Base-by-base conservation (phyloP, 1,284 basidiomycete species). In the Marasmius oreades region DNA sequence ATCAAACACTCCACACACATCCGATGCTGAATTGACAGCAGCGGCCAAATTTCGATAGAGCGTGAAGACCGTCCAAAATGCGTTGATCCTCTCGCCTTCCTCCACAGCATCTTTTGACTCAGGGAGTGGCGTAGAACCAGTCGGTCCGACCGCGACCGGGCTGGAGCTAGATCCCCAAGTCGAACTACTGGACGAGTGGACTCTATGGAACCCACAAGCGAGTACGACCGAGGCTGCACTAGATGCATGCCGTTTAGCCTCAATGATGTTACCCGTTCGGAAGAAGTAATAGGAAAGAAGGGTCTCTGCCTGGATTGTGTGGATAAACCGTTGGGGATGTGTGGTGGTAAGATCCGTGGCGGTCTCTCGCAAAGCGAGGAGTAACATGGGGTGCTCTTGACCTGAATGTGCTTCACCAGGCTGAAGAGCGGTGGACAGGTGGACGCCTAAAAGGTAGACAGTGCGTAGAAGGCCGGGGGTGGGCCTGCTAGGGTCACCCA, bases 251-350 rank as follows among this genome's bases (percentile, higher is more conserved):
- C 68, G 67, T 36, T 72, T 66, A 10, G 68, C 75, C 56, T 76
- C 73, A 7, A 70, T 57, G 51, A 72, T 65, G 33, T 68, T 63
- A 3, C 71, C 72, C 33, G 63, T 63, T 42, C 66, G 57, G 56
- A 70, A 70, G 55, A 72, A 70, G 60, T 74, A 76, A 50, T 64
- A 61, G 7, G 68, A 66, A 34, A 77, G 63, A 31, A 77, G 66
- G n/a, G 71, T 61, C 34, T 74, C 69, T 5, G 75, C 70, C 54
- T 75, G 73, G 31, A 75, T 66, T 24, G 67, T 67, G 43, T 73
- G 68, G 12, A 73, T 37, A 20, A 69, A 59, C 16, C 66, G 63
- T 23, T 55, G 63, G 58, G 44, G 63, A 63, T 52, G 58, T 4
- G 53, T 50, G 58, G 45, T 54, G 53, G 39, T 51, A 59, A 61